phyloP scores from a whole-genome alignment of 2,329 filamentous ascomycete genomes.

The Penicillium expansum region DNA sequence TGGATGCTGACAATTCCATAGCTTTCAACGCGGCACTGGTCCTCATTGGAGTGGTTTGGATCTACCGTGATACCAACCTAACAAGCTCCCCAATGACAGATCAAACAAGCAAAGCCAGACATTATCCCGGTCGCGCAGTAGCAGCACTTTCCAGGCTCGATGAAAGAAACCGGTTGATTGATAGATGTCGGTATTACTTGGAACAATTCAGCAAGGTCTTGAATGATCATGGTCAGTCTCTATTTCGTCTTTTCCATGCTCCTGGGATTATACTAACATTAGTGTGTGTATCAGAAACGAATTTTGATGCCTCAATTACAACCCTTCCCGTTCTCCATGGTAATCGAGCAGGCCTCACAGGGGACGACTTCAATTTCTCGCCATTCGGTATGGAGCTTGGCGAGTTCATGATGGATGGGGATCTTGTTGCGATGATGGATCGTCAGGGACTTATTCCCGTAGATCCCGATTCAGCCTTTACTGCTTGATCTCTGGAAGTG shows the following conservation, averaged over 20 bases:
- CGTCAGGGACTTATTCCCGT: no score
- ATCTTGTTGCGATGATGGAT: no score
- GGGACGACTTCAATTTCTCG: no score
- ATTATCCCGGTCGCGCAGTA: slow-evolving; percentile 22
- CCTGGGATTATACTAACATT: background rate
- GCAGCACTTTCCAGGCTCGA: slow-evolving; percentile 27
- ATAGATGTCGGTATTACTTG: slow-evolving; percentile 31
- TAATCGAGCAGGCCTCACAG: no score
- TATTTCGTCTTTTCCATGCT: background rate
- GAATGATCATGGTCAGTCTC: background rate
- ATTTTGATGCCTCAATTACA: no score
- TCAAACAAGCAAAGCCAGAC: background rate
- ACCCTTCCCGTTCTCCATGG: no score
- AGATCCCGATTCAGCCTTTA: no score
- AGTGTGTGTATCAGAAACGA: no score
- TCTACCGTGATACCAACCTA: slow-evolving; percentile 6
- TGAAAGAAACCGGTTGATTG: slow-evolving; percentile 30
- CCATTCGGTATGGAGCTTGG: no score
- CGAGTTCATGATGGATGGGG: no score
- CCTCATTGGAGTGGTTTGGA: slow-evolving; percentile 23
- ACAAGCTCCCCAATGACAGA: background rate
- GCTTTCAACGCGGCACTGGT: slow-evolving; percentile 37
- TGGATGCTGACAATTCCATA: slow-evolving; percentile 1
- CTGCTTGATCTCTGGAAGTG: no score
- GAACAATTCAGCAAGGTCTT: slow-evolving; percentile 19